Conservation (phyloP, 192 early-diverging fungal species). For the Chytriomyces sp. region DNA sequence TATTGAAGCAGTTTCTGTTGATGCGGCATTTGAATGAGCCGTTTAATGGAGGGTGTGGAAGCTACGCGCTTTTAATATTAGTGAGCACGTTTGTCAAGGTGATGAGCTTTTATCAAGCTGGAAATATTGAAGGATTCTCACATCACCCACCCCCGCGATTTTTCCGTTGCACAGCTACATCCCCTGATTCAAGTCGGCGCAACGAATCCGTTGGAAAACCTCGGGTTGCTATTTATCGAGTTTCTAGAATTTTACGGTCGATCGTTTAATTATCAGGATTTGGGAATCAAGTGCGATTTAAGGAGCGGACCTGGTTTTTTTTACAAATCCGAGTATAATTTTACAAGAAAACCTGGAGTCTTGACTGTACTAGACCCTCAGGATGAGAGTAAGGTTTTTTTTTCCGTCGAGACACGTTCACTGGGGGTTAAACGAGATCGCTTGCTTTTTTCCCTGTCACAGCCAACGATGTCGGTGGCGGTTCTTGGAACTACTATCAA, state of each 20-base stretch:
- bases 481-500: conserved; percentile 36
- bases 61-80: conserved; percentile 79
- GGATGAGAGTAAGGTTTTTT: too few species aligned
- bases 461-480: conserved; percentile 54
- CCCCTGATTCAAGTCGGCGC: conserved; percentile 70
- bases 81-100: conserved; percentile 82
- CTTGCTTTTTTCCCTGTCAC: too few species aligned
- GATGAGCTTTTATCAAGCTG: conserved; percentile 10
- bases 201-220: conserved; percentile 70
- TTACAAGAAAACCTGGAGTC: too few species aligned
- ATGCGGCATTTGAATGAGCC: conserved; percentile 82
- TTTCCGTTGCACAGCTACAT: conserved; percentile 65
- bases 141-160: too few species aligned
- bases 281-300: conserved; percentile 48
- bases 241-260: conserved; percentile 92
- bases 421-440: too few species aligned
- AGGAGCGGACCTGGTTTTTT: too few species aligned
- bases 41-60: conserved; percentile 85
- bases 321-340: too few species aligned
- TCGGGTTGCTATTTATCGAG: conserved; percentile 89
- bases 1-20: conserved; percentile 86
- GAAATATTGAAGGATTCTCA: background rate
- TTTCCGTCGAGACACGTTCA: too few species aligned
- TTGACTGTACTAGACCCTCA: too few species aligned
- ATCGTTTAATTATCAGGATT: conserved; percentile 69